Base-by-base conservation (phyloP, 257 asterid genomes). In the Salvia miltiorrhiza region DNA sequence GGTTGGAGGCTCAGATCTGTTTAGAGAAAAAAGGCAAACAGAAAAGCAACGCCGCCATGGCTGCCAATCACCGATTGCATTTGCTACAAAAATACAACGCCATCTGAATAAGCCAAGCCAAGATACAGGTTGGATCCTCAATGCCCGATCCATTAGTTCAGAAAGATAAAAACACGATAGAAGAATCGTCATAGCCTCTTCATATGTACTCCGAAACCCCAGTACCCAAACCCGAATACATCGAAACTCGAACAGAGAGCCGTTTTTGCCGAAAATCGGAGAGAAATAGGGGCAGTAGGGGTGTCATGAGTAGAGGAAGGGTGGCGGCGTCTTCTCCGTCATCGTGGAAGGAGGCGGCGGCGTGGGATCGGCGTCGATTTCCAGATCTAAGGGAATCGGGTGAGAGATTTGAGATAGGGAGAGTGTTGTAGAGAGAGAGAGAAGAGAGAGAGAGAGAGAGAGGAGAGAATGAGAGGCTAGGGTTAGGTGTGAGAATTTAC, bases 1-100 rank as follows among this genome's bases (percentile, higher is more conserved):
- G 28, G 3, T 0, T 4, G 56, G 78, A 73, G 87, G 84, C 82
- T 82, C 80, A 76, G 80, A 82, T 76, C 71, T 67, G 69, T 33
- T 21, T 26, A 20, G 4, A 39, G 17, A 35, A 50, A 47, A 6
- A 10, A 58, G 70, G 78, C 50, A 82, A 23, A 53, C 65, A 40
- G 77, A 59, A 24, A 59, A 12, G 9, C 32, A n/a, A 52, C 77
- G 56, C 32, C 76, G 68, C 75, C 81, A 78, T 78, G 83, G 83
- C 81, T 75, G 83, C 83, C 59, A 67, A 72, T 12, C 66, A 55
- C 65, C 47, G 80, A 65, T 71, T 71, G 78, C 80, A 63, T 37
- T n/a, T 41, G 71, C 17, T 39, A 24, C 7, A 14, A 19, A 30
- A 37, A 45, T 55, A 40, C 68, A 32, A 9, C 63, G 67, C 67